A percentile compares a stretch with the other conserved stretches of the same genome.
Conservation (phyloP, 495 filamentous ascomycete species). For the Penicillium herquei region DNA sequence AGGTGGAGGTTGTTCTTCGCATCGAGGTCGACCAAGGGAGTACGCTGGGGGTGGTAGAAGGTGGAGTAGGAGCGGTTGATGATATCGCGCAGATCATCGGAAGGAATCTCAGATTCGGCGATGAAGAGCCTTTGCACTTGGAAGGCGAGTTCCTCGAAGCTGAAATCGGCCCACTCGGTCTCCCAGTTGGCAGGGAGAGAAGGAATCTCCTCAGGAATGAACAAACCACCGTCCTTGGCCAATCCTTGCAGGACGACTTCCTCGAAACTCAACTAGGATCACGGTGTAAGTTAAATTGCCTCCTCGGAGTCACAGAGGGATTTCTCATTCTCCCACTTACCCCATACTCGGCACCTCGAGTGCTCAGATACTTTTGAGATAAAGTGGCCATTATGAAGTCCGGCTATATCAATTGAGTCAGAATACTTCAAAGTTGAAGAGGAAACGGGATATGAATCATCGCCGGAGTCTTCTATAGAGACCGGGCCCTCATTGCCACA, state of each 20-base stretch:
- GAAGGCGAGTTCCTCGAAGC: constrained; percentile 58
- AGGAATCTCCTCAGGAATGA: constrained; percentile 78
- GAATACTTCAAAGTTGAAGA: background rate
- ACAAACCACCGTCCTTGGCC: constrained; percentile 74
- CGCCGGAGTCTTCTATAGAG: background rate
- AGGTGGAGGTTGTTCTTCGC: constrained; percentile 69
- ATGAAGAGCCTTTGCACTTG: constrained; percentile 64
- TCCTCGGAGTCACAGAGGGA: background rate
- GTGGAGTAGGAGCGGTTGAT: constrained; percentile 79
- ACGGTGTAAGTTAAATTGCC: constrained; percentile 7
- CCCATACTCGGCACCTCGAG: constrained; percentile 74
- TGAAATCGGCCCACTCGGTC: constrained; percentile 19
- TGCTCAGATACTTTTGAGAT: constrained; percentile 79
- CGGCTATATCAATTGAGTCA: constrained; percentile 57
- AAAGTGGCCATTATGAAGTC: constrained; percentile 70
- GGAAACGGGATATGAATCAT: constrained; percentile 5
- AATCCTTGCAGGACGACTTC: constrained; percentile 88
- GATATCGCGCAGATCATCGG: constrained; percentile 74
- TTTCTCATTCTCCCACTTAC: constrained; percentile 43
- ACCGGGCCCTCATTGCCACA: background rate
- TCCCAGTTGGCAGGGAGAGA: constrained; percentile 25
- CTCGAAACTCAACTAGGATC: constrained; percentile 78
- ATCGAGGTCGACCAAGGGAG: constrained; percentile 69
- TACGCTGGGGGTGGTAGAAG: constrained; percentile 73
- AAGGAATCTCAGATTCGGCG: constrained; percentile 74